A percentile compares a stretch with the other conserved stretches of the same genome.
phyloP scores from a whole-genome alignment of 192 early-diverging fungal species.

The Phlyctochytrium arcticum region DNA sequence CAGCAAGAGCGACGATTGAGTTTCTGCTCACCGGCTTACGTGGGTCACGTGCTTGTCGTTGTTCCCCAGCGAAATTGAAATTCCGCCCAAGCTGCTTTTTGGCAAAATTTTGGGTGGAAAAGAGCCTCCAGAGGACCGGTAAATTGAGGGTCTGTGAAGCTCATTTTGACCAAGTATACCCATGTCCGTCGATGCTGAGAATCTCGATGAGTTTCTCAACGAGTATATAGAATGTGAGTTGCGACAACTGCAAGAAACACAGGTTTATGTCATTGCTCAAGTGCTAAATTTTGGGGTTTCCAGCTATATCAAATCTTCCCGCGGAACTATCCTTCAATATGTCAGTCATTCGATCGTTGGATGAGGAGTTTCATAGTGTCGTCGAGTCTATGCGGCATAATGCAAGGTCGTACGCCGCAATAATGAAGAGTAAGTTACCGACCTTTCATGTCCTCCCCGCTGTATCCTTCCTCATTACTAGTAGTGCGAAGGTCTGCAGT shows the following conservation, averaged over 20 bases:
- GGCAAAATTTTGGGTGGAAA: no score
- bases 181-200: not conserved
- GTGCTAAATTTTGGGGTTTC: not conserved
- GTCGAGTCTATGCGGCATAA: constrained; percentile 25
- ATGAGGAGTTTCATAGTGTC: constrained; percentile 9
- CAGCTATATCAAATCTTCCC: constrained; percentile 23
- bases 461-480: no score
- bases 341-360: constrained; percentile 14
- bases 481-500: not conserved
- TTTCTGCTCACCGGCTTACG: not conserved
- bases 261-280: not conserved
- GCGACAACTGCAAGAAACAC: not conserved
- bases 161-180: no score
- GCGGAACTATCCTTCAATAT: constrained; percentile 24
- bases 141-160: no score
- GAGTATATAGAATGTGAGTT: constrained; percentile 27
- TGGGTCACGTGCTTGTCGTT: not conserved
- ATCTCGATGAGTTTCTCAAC: constrained; percentile 12
- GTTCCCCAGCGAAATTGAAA: no score
- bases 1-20: not conserved
- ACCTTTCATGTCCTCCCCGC: not conserved
- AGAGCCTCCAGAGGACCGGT: no score
- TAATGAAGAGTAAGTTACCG: constrained; percentile 10
- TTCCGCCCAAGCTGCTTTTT: no score
- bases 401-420: constrained; percentile 19